Evolutionary conservation across 371 early-diverging fungal species (phyloP), one percentile per base, ranked within the genome.

Genomic region (Actinomucor elegans): DNA sequence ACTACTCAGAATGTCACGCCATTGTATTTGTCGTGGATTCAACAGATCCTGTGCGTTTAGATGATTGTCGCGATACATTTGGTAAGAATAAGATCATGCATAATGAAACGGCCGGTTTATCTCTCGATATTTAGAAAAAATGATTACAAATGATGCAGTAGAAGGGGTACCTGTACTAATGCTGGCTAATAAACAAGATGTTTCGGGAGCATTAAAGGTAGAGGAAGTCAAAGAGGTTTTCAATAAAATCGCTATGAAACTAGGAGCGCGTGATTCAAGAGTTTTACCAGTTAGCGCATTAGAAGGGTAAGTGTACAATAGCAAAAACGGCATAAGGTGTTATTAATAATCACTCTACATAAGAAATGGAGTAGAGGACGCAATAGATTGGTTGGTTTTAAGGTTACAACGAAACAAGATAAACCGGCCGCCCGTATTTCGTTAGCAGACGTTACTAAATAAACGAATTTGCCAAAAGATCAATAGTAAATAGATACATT

Each of bases 121-220:
- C 11, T 26, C 49, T 20, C n/a, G 28, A 20, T 28, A 5, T 36
- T 35, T 42, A 85, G 88, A 92, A 62, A 73, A 67, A 31, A 81
- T 96, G 35, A 84, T 95, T 35, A 75, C 79, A 43, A 87, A 82
- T 36, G 87, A 91, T 50, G 77, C 71, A 14, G 80, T 91, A 6
- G 93, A 91, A 52, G 92, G 94, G 0, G 85, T 98, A 6, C 98
- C 98, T 5, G 73, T 98, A 6, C 66, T 96, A 37, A 93, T 98
- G 84, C 65, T 96, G 55, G 95, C 96, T 6, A 98, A 95, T 71
- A 98, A 98, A 59, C 90, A 93, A 67, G 98, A 98, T 67, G 59
- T 23, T 11, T 63, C 71, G n/a, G 80, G 83, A 5, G 87, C 94
- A 0, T 57, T 90, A 46, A 69, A 76, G 18, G 80, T 96, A n/a